A percentile compares a stretch with the other conserved stretches of the same genome.
These are phyloP conservation scores for Calonectria multiphialidica DNA, from an alignment of 2,329 filamentous ascomycete genomes.

Conservation along the genomic window DNA sequence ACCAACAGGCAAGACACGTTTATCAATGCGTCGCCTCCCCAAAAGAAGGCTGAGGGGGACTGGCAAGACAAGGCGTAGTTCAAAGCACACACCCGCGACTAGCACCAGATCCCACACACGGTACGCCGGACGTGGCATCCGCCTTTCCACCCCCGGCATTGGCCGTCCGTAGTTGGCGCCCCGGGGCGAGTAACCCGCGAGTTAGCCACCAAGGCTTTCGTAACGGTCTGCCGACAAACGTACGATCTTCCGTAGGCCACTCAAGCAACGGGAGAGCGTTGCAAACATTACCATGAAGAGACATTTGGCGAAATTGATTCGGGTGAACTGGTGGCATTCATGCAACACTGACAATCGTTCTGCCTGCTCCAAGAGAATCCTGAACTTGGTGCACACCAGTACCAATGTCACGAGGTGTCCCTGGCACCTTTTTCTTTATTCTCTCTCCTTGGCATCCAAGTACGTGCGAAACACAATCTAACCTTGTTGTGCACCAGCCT, in stretches of 20 bases:
- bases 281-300: neutral
- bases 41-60: conserved; percentile 5
- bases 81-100: conserved; percentile 12
- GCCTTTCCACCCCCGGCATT: conserved; percentile 17
- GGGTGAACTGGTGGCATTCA: neutral
- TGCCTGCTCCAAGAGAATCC: too few relatives aligned
- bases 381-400: neutral
- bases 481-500: conserved; percentile 6
- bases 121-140: conserved; percentile 25
- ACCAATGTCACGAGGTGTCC: neutral
- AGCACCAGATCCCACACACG: conserved; percentile 18
- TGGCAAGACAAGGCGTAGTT: neutral
- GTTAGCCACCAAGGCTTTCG: conserved; percentile 26
- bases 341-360: neutral
- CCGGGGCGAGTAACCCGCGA: conserved; percentile 22
- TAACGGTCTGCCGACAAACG: conserved; percentile 26
- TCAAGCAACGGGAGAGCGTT: conserved; percentile 8
- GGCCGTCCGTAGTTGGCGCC: conserved; percentile 17
- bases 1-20: conserved; percentile 16
- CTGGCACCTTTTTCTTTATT: neutral
- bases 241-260: neutral
- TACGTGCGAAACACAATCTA: conserved; percentile 1
- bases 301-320: neutral
- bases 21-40: conserved; percentile 9
- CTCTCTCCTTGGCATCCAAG: conserved; percentile 4